A percentile compares a stretch with the other conserved stretches of the same genome.
Conservation (phyloP, 75 land plant species). For the Ceratopteris richardii region DNA sequence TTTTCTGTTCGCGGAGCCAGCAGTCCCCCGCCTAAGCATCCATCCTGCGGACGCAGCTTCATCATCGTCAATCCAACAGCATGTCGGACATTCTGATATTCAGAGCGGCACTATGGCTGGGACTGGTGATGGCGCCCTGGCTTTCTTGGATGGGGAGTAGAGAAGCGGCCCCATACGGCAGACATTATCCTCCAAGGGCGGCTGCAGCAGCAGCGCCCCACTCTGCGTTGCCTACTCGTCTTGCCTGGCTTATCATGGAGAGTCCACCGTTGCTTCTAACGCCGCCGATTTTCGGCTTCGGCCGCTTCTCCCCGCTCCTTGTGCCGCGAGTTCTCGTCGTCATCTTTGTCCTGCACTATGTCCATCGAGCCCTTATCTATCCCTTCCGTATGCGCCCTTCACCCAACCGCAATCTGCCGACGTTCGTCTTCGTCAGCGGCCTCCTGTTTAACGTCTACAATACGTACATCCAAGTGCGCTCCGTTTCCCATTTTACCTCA, state of each 20-base stretch:
- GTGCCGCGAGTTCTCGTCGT: slow-evolving; percentile 15
- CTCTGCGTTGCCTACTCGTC: slow-evolving; percentile 17
- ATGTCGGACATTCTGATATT: too few relatives aligned
- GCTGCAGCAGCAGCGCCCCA: too few relatives aligned
- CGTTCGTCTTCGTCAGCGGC: slow-evolving; percentile 29
- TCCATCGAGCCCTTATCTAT: slow-evolving; percentile 51
- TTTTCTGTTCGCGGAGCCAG: too few relatives aligned
- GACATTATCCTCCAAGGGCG: too few relatives aligned
- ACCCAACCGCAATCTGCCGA: slow-evolving; percentile 22
- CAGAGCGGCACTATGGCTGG: too few relatives aligned
- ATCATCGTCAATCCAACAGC: too few relatives aligned
- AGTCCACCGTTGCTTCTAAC: slow-evolving; percentile 60
- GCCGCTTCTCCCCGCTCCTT: slow-evolving; percentile 19
- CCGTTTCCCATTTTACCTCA: slow-evolving; percentile 47
- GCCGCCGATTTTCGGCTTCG: slow-evolving; percentile 31
- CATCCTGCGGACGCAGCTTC: too few relatives aligned
- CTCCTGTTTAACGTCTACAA: slow-evolving; percentile 64
- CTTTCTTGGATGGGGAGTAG: too few relatives aligned
- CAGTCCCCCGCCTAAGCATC: too few relatives aligned
- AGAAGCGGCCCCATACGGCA: too few relatives aligned
- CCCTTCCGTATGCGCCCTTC: slow-evolving; percentile 35
- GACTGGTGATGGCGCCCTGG: too few relatives aligned
- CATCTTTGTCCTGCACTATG: slow-evolving; percentile 49
- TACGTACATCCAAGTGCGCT: slow-evolving; percentile 61
- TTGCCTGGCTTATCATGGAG: slow-evolving; percentile 89